Conservation (phyloP, 129 eudicot species). For the Centella asiatica region DNA sequence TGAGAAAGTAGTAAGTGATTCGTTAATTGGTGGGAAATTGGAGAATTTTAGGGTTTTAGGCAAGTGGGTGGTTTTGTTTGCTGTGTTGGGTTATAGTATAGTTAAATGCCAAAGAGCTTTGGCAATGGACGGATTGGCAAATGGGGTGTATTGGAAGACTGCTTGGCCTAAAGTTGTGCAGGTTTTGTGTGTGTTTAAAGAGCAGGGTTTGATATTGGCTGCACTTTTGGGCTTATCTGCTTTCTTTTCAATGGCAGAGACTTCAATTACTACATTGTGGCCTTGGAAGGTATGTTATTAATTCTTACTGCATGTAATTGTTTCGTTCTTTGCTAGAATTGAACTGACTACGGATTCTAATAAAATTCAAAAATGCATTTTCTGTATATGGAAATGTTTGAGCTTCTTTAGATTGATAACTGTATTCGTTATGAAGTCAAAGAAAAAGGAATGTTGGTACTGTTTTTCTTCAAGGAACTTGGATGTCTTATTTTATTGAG, state of each 20-base stretch:
- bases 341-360: neutral
- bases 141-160: slow-evolving; percentile 23
- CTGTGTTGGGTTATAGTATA: slow-evolving; percentile 36
- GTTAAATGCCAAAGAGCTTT: slow-evolving; percentile 40
- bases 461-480: neutral
- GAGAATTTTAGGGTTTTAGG: slow-evolving; percentile 22
- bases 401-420: neutral
- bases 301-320: neutral
- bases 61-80: slow-evolving; percentile 37
- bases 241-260: slow-evolving; percentile 69
- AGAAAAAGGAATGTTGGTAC: neutral
- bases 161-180: slow-evolving; percentile 45
- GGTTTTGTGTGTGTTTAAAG: slow-evolving; percentile 43
- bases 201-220: slow-evolving; percentile 61
- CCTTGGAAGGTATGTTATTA: slow-evolving; percentile 54
- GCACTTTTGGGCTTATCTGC: slow-evolving; percentile 62
- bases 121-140: slow-evolving; percentile 32
- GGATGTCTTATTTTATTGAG: too few species aligned
- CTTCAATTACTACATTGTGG: slow-evolving; percentile 62
- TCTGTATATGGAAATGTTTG: neutral
- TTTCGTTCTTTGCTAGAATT: neutral
- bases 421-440: neutral
- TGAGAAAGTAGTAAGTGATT: slow-evolving; percentile 5
- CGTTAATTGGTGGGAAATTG: slow-evolving; percentile 4
- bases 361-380: neutral